Evolutionary conservation across 768 basidiomycete species (phyloP).

Genomic region (Rhodosporidiobolus sp.): DNA sequence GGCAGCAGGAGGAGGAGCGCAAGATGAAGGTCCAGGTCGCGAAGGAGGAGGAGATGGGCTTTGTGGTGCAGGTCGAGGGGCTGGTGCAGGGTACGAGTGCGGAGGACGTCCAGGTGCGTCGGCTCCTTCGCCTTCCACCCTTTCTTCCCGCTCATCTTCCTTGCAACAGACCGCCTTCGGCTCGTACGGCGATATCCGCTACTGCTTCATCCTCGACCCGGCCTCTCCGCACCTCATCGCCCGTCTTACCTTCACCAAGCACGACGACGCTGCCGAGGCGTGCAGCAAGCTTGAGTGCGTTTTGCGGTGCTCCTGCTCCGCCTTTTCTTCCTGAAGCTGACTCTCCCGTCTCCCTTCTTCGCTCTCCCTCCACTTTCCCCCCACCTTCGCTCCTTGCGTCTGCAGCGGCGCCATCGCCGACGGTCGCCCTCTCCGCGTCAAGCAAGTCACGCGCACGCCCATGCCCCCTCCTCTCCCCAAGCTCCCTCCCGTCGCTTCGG

Average conservation of each 20-base stretch:
- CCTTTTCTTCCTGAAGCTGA: no score
- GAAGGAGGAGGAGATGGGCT: constrained; percentile 19
- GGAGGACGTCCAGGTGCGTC: constrained; percentile 36
- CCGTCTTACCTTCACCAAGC: constrained; percentile 23
- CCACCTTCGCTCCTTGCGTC: background rate
- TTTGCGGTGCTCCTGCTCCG: background rate
- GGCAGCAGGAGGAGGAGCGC: constrained; percentile 6
- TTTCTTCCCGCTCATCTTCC: no score
- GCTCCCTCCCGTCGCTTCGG: background rate
- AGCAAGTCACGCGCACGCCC: constrained; percentile 5
- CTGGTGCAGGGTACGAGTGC: constrained; percentile 32
- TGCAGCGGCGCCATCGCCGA: constrained; percentile 38
- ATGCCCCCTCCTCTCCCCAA: constrained; percentile 11
- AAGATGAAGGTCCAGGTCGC: constrained; percentile 3
- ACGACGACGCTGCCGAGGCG: constrained; percentile 24
- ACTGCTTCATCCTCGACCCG: constrained; percentile 32
- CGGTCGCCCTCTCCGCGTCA: constrained; percentile 28
- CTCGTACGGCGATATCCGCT: constrained; percentile 32
- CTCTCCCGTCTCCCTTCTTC: background rate
- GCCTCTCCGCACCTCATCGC: constrained; percentile 11
- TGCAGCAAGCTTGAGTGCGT: constrained; percentile 34
- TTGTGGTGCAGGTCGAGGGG: constrained; percentile 37
- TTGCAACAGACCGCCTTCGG: constrained; percentile 29
- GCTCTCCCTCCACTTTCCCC: background rate
- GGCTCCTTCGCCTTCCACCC: no score